Evolutionary conservation across 1,284 basidiomycete genomes (phyloP).

Genomic region (Rugosomyces carneus): DNA sequence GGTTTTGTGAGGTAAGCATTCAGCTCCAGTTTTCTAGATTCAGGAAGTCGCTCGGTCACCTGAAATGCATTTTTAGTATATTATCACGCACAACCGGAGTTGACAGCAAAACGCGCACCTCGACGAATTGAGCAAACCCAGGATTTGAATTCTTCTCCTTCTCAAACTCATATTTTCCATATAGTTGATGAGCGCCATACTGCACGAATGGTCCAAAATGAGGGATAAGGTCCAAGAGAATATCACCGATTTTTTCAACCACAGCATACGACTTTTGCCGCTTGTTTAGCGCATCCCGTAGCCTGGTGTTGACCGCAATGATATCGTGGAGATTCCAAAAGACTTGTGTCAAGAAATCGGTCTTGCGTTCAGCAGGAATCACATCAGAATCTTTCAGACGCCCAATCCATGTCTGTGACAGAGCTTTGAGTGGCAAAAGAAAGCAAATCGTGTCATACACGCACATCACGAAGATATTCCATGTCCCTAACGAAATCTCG

Average conservation of each 20-base stretch:
- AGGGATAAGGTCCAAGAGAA: constrained; percentile 84
- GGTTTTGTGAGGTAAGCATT: constrained; percentile 99
- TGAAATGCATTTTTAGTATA: constrained; percentile 24
- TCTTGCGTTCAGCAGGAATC: constrained; percentile 72
- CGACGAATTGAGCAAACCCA: constrained; percentile 95
- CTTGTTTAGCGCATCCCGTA: constrained; percentile 92
- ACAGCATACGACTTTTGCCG: constrained; percentile 93
- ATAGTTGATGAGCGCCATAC: constrained; percentile 95
- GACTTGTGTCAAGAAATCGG: constrained; percentile 89
- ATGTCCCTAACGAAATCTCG: constrained; percentile 96
- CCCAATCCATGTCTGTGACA: constrained; percentile 81
- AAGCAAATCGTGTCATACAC: constrained; percentile 23
- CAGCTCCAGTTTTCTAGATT: constrained; percentile 93
- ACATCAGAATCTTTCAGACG: constrained; percentile 75
- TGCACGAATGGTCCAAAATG: constrained; percentile 90
- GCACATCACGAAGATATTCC: constrained; percentile 94
- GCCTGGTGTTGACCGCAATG: constrained; percentile 82
- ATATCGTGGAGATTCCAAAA: constrained; percentile 99
- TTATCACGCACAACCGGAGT: background rate
- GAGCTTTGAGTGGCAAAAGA: constrained; percentile 4
- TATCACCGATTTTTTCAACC: constrained; percentile 89
- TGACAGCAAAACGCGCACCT: constrained; percentile 49
- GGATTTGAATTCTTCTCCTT: constrained; percentile 94
- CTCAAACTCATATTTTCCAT: constrained; percentile 99
- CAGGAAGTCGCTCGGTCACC: constrained; percentile 88